phyloP scores from a whole-genome alignment of 495 filamentous ascomycete species.

The Cairneyella variabilis region DNA sequence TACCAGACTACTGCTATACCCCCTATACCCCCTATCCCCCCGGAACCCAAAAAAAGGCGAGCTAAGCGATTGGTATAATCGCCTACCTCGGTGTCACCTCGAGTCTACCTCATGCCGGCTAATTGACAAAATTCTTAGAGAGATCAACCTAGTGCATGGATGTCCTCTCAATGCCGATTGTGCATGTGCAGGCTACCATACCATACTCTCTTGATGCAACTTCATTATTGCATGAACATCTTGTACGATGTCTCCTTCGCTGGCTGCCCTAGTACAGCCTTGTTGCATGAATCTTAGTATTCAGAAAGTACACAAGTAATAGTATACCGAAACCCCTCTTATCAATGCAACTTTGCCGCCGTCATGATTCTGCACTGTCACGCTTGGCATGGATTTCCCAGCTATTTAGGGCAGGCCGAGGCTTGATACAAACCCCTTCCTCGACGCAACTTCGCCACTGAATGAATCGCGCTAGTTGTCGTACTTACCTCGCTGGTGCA shows the following conservation, averaged over 20 bases:
- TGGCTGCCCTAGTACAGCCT: no score
- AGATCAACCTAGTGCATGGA: slow-evolving; percentile 1
- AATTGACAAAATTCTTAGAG: not conserved
- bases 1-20: no score
- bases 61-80: no score
- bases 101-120: slow-evolving; percentile 4
- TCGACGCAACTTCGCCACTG: not conserved
- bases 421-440: not conserved
- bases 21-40: no score
- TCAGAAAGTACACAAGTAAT: slow-evolving; percentile 7
- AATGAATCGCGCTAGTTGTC: not conserved
- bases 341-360: slow-evolving; percentile 19
- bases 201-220: no score
- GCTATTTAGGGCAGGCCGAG: slow-evolving; percentile 3
- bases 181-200: no score
- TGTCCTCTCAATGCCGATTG: no score
- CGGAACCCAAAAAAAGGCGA: no score
- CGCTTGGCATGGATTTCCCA: slow-evolving; percentile 8
- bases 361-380: slow-evolving; percentile 13
- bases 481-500: not conserved
- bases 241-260: no score
- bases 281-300: slow-evolving; percentile 6
- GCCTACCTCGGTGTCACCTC: slow-evolving; percentile 1
- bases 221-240: no score
- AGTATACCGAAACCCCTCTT: slow-evolving; percentile 17